Conservation (phyloP, 768 basidiomycete genomes). For the Leccinum barrowsii region DNA sequence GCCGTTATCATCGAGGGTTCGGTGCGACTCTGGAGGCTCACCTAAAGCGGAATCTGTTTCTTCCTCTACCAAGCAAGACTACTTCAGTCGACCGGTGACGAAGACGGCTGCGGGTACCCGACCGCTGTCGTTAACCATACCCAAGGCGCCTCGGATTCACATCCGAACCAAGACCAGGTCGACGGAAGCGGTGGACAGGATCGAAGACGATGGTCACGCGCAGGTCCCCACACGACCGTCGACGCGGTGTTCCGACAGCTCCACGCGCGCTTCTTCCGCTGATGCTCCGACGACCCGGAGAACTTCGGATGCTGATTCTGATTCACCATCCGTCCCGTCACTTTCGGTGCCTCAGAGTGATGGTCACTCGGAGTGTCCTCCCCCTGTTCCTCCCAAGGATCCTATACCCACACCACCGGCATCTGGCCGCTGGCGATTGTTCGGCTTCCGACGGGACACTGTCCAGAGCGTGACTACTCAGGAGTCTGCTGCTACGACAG, state of each 20-base stretch:
- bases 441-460: slow-evolving; percentile 45
- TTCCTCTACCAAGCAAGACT: slow-evolving; percentile 19
- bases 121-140: slow-evolving; percentile 19
- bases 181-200: slow-evolving; percentile 24
- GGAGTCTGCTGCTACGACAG: slow-evolving; percentile 20
- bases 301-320: slow-evolving; percentile 5
- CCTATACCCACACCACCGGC: slow-evolving; percentile 19
- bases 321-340: slow-evolving; percentile 14
- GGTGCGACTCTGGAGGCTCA: slow-evolving; percentile 37
- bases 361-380: slow-evolving; percentile 20
- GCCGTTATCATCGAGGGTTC: slow-evolving; percentile 38
- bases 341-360: slow-evolving; percentile 10
- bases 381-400: slow-evolving; percentile 31
- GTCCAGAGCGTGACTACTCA: slow-evolving; percentile 27
- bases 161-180: slow-evolving; percentile 23
- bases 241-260: slow-evolving; percentile 11
- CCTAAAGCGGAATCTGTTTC: slow-evolving; percentile 22
- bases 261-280: slow-evolving; percentile 16
- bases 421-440: slow-evolving; percentile 47
- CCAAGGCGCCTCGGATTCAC: slow-evolving; percentile 19
- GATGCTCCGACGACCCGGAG: slow-evolving; percentile 7
- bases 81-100: slow-evolving; percentile 15
- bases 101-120: slow-evolving; percentile 14
- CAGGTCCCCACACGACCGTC: slow-evolving; percentile 6
- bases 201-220: background rate